Base-by-base conservation (phyloP, 768 basidiomycete species). In the Jaapia argillacea region DNA sequence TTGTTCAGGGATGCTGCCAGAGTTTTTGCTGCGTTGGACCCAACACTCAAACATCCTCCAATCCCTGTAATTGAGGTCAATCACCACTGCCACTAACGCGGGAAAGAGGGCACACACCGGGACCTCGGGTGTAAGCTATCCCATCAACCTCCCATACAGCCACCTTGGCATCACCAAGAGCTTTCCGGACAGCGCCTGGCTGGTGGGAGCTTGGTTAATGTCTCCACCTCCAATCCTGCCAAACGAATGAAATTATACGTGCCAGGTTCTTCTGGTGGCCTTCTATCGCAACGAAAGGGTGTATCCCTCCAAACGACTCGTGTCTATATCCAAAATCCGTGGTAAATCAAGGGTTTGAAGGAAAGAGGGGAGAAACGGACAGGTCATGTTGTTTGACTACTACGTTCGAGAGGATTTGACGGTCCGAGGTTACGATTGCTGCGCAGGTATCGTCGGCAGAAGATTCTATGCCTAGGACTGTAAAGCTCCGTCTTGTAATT, bases 361-460 rank as follows among this genome's bases (percentile, higher is more conserved):
- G n/a, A 20, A 44, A 40, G 24, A 39, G 26, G 36, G 46, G 12
- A 4, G 39, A 40, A 24, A 51, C 76, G 35, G 49, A 81, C 79
- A 79, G 55, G 31, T 71, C 55, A 48, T 86, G 73, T 56, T 98
- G 93, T 56, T 85, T 88, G 28, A 88, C 64, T 47, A 98, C 82
- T 4, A 97, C 75, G 58, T 92, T 94, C 2, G 89, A 81, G 42
- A 86, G 76, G 31, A 98, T 69, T 55, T 68, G 54, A 16, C 77
- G 72, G 5, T 74, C 65, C 1, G 82, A 85, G 16, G 76, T 74
- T 26, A 99, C 84, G 40, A 98, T 70, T 1, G 93, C 85, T 13
- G 82, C 89, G 53, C 91, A 94, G 1, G 91, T 87, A 56, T 98
- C 96, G 59, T 99, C 94, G 12, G 91, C 90, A 10, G 89, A 92